Evolutionary conservation across 2,329 filamentous ascomycete genomes (phyloP).

Genomic region (Proliferodiscus dingleyae): DNA sequence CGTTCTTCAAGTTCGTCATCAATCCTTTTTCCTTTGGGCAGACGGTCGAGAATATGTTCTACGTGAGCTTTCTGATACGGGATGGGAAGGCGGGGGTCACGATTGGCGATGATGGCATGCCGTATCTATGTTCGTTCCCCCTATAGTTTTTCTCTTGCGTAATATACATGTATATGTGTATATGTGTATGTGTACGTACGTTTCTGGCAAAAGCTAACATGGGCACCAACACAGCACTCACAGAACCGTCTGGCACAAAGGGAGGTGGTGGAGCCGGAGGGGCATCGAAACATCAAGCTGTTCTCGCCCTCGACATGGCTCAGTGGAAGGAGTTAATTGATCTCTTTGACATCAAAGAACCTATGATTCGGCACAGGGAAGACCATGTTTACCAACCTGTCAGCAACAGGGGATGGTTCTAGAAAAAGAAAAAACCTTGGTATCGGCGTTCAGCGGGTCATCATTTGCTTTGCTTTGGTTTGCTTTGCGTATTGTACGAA

Average conservation of each 20-base stretch:
- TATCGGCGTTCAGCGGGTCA: slow-evolving; percentile 4
- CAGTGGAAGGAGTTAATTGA: slow-evolving; percentile 76
- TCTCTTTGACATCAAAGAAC: slow-evolving; percentile 68
- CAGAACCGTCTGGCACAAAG: slow-evolving; percentile 32
- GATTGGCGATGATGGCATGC: slow-evolving; percentile 67
- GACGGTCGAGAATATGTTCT: slow-evolving; percentile 95
- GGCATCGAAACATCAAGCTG: slow-evolving; percentile 71
- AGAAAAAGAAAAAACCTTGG: background rate
- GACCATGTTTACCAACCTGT: slow-evolving; percentile 37
- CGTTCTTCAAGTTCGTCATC: slow-evolving; percentile 80
- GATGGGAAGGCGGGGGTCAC: slow-evolving; percentile 76
- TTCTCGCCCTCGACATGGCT: slow-evolving; percentile 81
- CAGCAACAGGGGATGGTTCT: slow-evolving; percentile 27
- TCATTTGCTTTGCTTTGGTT: background rate
- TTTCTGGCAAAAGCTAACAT: too few relatives aligned
- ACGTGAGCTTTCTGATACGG: slow-evolving; percentile 87
- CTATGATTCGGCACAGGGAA: slow-evolving; percentile 79
- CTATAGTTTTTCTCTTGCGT: slow-evolving; percentile 3
- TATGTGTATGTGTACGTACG: too few relatives aligned
- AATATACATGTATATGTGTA: slow-evolving; percentile 37
- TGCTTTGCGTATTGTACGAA: background rate
- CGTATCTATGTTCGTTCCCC: slow-evolving; percentile 66
- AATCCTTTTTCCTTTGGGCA: slow-evolving; percentile 90
- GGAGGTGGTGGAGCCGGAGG: background rate
- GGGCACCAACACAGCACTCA: slow-evolving; percentile 42